A percentile compares a stretch with the other conserved stretches of the same genome.
Evolutionary conservation across 2,329 filamentous ascomycete species (phyloP).

Genomic region (Thelonectria blattea): DNA sequence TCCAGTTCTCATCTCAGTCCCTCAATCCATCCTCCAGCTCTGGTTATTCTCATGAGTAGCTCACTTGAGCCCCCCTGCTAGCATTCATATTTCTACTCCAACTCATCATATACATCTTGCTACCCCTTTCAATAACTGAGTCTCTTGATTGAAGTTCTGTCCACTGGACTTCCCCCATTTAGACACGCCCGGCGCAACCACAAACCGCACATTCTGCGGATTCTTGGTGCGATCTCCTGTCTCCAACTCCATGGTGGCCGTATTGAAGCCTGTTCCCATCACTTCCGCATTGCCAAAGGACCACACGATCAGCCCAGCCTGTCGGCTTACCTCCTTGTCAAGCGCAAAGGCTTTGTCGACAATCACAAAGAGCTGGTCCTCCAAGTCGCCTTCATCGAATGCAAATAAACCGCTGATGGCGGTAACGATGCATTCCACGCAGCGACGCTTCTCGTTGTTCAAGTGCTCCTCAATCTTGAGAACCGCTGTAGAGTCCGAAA

Average conservation of each 20-base stretch:
- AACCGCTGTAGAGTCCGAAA: background rate
- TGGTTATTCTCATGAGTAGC: no score
- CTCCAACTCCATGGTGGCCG: constrained; percentile 3
- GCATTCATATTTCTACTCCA: no score
- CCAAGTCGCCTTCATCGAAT: background rate
- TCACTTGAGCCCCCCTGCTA: no score
- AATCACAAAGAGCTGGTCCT: constrained; percentile 3
- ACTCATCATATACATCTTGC: background rate
- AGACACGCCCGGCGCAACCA: background rate
- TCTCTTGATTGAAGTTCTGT: background rate
- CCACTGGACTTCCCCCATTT: constrained; percentile 6
- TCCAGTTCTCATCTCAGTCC: no score
- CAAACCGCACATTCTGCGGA: background rate
- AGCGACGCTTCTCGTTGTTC: background rate
- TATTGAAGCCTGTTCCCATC: background rate
- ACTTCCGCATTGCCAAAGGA: background rate
- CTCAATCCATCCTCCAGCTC: no score
- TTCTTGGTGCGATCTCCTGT: background rate
- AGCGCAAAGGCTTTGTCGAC: constrained; percentile 3
- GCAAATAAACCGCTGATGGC: constrained; percentile 3
- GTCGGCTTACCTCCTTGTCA: constrained; percentile 5
- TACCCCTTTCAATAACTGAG: background rate
- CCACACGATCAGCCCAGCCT: constrained; percentile 3
- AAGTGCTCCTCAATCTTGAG: background rate
- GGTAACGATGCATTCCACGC: background rate